Conservation (phyloP, 495 filamentous ascomycete species). For the Geopyxis carbonaria region DNA sequence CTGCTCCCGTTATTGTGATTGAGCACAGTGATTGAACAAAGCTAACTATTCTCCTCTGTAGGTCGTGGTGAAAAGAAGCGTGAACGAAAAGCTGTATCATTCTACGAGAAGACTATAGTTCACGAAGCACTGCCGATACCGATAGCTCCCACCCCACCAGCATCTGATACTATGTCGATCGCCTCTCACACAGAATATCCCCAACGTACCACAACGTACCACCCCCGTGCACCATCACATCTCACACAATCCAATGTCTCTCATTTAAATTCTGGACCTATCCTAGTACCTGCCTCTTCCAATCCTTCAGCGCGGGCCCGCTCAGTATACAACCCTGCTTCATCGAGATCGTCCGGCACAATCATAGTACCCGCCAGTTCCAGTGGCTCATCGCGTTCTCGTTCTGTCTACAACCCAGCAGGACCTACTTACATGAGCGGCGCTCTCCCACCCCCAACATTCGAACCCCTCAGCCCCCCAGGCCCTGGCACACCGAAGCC, state of each 20-base stretch:
- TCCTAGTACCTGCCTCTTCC: background rate
- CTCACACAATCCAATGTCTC: too few relatives aligned
- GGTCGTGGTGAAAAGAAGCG: constrained; percentile 5
- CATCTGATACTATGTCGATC: constrained; percentile 10
- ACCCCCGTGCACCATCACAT: too few relatives aligned
- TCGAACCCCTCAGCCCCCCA: constrained; percentile 2
- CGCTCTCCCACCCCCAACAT: background rate
- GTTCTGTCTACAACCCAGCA: background rate
- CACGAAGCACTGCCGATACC: constrained; percentile 13
- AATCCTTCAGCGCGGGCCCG: constrained; percentile 3
- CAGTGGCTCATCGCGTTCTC: background rate
- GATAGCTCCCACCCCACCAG: constrained; percentile 9
- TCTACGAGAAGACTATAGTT: constrained; percentile 14
- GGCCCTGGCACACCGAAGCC: constrained; percentile 4
- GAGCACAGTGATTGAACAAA: too few relatives aligned
- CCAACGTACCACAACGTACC: too few relatives aligned
- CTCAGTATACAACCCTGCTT: constrained; percentile 6
- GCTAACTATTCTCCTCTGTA: too few relatives aligned
- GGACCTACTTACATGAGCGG: background rate
- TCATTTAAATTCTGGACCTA: constrained; percentile 1
- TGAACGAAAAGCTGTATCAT: constrained; percentile 22
- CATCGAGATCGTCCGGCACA: background rate
- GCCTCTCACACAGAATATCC: constrained; percentile 9
- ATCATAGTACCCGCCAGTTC: background rate
- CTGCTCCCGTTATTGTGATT: background rate